A percentile compares a stretch with the other conserved stretches of the same genome.
These are phyloP conservation scores for Epichloe sp. DNA, from an alignment of 2,329 filamentous ascomycete species.

Conservation along the genomic window DNA sequence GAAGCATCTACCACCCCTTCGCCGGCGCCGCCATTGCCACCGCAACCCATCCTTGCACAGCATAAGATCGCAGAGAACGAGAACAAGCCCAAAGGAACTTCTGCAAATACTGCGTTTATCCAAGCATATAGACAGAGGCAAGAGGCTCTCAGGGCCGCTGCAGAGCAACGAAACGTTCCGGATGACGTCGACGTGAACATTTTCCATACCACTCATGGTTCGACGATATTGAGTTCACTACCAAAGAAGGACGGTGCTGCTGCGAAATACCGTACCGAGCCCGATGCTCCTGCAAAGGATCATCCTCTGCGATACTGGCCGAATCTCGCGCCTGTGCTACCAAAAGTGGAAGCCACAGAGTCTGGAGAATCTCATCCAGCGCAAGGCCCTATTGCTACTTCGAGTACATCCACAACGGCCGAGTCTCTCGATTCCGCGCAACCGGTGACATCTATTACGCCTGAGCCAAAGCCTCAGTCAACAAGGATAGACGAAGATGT, in stretches of 20 bases:
- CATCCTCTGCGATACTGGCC: constrained; percentile 26
- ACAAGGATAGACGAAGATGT: constrained; percentile 5
- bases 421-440: not conserved
- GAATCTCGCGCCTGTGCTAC: constrained; percentile 11
- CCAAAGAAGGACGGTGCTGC: constrained; percentile 13
- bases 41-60: not conserved
- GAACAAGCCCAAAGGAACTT: not conserved
- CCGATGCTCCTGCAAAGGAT: constrained; percentile 18
- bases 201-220: constrained; percentile 33
- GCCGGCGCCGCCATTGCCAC: not conserved
- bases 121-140: constrained; percentile 5
- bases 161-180: constrained; percentile 22
- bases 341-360: not conserved
- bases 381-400: not conserved
- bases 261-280: constrained; percentile 2
- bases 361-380: not conserved
- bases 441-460: not conserved
- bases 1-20: not conserved
- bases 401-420: not conserved
- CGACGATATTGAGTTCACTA: constrained; percentile 29
- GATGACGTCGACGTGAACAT: constrained; percentile 31
- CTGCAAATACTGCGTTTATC: not conserved
- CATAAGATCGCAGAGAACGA: not conserved
- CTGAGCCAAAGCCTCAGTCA: not conserved
- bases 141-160: constrained; percentile 4